These are phyloP conservation scores for Pterocarpus santalinus DNA, from an alignment of 306 rosid species.

Conservation along the genomic window DNA sequence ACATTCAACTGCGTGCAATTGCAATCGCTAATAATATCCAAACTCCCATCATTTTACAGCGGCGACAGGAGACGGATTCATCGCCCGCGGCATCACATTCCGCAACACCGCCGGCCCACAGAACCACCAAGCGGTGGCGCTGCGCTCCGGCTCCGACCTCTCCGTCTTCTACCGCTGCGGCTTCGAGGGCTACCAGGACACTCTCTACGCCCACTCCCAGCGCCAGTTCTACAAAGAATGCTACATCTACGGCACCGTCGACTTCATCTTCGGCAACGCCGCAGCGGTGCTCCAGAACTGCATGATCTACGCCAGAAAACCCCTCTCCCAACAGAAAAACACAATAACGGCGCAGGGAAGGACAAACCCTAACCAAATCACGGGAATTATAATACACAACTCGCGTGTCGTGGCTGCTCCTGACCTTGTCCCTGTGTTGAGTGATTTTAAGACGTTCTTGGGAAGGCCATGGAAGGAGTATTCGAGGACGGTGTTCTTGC, in stretches of 20 bases:
- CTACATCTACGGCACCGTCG: conserved; percentile 22
- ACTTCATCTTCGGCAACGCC: conserved; percentile 70
- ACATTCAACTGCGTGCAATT: too few species aligned
- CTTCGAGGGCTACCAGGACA: conserved; percentile 73
- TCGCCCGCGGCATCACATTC: conserved; percentile 65
- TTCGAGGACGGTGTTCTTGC: conserved; percentile 57
- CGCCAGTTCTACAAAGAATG: conserved; percentile 71
- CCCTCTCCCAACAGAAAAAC: conserved; percentile 53
- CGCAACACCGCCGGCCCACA: conserved; percentile 66
- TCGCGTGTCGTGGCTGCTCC: conserved; percentile 57
- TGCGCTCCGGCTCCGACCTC: conserved; percentile 62
- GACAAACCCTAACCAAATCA: conserved; percentile 61
- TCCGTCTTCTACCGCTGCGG: conserved; percentile 65
- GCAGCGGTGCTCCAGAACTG: conserved; percentile 62
- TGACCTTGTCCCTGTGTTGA: conserved; percentile 47
- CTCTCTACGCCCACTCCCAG: conserved; percentile 66
- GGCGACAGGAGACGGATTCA: conserved; percentile 61
- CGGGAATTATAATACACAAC: conserved; percentile 58
- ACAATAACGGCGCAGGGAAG: conserved; percentile 67
- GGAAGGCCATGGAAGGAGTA: conserved; percentile 70
- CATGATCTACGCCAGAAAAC: conserved; percentile 60
- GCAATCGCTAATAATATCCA: too few species aligned
- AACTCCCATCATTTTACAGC: conserved; percentile 43
- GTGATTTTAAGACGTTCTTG: conserved; percentile 51
- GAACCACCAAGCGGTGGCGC: conserved; percentile 73